Base-by-base conservation (phyloP, 306 rosid genomes). In the Dalbergia cochinchinensis region DNA sequence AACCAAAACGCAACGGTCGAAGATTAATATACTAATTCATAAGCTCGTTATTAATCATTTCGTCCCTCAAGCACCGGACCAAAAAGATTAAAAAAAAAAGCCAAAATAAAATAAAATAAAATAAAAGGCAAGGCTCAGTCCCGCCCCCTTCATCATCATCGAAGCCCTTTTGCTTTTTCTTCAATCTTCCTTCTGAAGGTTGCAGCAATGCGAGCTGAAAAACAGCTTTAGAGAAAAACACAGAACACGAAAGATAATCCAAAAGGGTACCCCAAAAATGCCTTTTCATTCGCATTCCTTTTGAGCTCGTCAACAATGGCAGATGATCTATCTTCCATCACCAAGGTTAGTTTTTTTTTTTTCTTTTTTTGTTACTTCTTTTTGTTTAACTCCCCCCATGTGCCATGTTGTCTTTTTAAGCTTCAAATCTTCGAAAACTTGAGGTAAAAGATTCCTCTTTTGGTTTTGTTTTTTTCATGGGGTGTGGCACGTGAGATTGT, bases 271-370 rank as follows among this genome's bases (percentile, higher is more conserved):
- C 86, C 64, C 50, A 64, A 78, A 74, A 58, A 91, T 94, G 96
- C 91, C 87, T 88, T 89, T 91, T 90, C 86, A 62, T 72, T 74
- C 22, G 54, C 77, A 79, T 92, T 73, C 82, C 76, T 83, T 89
- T 88, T 89, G 89, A 91, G 86, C 92, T 79, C 76, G 76, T 62
- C 75, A 74, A 88, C 91, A 83, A 95, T 95, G 99, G 96, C 97
- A 7, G 98, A 93, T 73, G 94, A 90, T 83, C 91, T 76, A 45
- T 82, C 84, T 82, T 89, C 87, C 90, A 91, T 86, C 87, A 51
- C 90, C 78, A 93, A 95, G 98, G 99, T 95, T 50, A 57, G 85
- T 41, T 6, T 69, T 15, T 33, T 1, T 8, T 11, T n/a, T 14
- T 70, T 58, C 2, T 26, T 3, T 67, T 13, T 31, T 50, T 37